Conservation (phyloP, 2,329 filamentous ascomycete genomes). For the Scedosporium minutisporum region DNA sequence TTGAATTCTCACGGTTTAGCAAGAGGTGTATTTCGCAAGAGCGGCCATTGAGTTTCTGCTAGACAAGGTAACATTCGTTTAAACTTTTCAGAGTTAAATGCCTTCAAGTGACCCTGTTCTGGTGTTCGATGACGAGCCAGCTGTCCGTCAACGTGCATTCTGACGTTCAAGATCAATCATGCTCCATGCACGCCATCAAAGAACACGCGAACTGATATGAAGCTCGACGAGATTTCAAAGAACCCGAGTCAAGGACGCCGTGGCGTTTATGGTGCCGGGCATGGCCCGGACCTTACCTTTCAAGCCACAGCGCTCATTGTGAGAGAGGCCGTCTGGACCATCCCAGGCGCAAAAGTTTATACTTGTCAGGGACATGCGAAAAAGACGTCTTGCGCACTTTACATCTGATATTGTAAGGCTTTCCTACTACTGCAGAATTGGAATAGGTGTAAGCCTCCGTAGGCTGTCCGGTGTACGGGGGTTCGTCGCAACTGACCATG, state of each 20-base stretch:
- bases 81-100: too few relatives aligned
- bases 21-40: too few relatives aligned
- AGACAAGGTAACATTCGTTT: too few relatives aligned
- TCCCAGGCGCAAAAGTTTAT: constrained; percentile 22
- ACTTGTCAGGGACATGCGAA: constrained; percentile 23
- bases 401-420: constrained; percentile 21
- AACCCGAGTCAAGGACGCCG: constrained; percentile 30
- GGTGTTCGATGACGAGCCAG: too few relatives aligned
- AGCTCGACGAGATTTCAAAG: constrained; percentile 27
- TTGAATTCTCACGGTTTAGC: too few relatives aligned
- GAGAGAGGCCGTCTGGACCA: constrained; percentile 22
- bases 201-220: constrained; percentile 23
- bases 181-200: constrained; percentile 13
- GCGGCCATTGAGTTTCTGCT: too few relatives aligned
- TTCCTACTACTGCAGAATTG: constrained; percentile 29
- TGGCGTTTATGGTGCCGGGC: constrained; percentile 35
- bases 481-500: constrained; percentile 5
- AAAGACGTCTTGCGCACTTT: constrained; percentile 17
- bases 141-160: too few relatives aligned
- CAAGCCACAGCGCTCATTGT: constrained; percentile 19
- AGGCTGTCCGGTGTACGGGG: not conserved
- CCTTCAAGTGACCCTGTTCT: too few relatives aligned
- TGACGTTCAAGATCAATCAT: constrained; percentile 1
- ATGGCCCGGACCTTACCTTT: constrained; percentile 15
- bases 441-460: constrained; percentile 16